Evolutionary conservation across 257 asterid species (phyloP), one percentile per base, ranked within the genome.

Genomic region (Paraleonurus japonicus): DNA sequence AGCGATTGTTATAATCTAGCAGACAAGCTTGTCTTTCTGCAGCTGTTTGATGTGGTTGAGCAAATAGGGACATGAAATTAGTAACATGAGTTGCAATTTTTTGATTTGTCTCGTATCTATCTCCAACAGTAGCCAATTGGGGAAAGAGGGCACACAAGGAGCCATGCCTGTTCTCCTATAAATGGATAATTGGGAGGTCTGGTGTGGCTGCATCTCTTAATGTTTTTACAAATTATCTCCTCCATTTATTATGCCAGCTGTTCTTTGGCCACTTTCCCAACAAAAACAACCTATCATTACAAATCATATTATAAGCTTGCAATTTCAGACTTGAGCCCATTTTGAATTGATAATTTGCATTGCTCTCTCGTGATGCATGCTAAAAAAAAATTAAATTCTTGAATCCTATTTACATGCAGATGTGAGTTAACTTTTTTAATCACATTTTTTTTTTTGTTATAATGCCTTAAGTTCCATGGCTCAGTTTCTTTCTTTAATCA

Each of bases 171-270:
- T 70, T 60, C 43, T 26, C 71, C 64, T 76, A 70, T 78, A 30
- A 68, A 74, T 67, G 17, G 55, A 48, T 64, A 62, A 76, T 37
- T 62, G 58, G 70, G 71, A 73, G 74, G 74, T 73, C 68, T 74
- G 61, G 73, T 79, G 71, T 77, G 78, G 61, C 33, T 47, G n/a
- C 65, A 30, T 47, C 71, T 69, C 63, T 75, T 55, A 9, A 12
- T 22, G 61, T 23, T 10, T 55, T 3, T 2, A 47, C 70, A 35
- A 57, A 65, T 69, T 72, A 70, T 81, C 55, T 72, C 76, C 55
- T 69, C 80, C 69, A 71, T 65, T 80, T 59, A 76, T 75, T 79
- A 68, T 64, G 80, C 81, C 82, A 80, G 87, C 85, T 80, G 76
- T 69, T 48, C 58, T 73, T 79, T 72, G 62, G 76, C 77, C 50